Percentiles rank a stretch among this genome's conserved stretches.
phyloP scores from a whole-genome alignment of 495 filamentous ascomycete species.

The Penicillium coprophilum region DNA sequence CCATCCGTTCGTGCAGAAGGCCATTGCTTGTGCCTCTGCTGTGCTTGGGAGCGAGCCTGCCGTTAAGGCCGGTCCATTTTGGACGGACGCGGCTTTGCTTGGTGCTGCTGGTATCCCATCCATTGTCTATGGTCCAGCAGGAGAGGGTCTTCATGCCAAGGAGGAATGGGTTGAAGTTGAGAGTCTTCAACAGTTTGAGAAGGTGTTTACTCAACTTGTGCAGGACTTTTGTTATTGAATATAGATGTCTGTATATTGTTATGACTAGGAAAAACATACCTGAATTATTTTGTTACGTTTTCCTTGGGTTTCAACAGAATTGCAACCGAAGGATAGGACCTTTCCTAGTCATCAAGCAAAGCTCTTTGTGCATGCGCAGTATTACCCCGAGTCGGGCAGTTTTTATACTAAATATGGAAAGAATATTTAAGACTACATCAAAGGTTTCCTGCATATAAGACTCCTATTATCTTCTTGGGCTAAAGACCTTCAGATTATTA shows the following conservation, averaged over 20 bases:
- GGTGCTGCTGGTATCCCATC: constrained; percentile 39
- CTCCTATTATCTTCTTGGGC: no score
- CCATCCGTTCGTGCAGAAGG: constrained; percentile 37
- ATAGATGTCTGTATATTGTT: neutral
- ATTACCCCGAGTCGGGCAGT: no score
- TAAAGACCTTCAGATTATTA: no score
- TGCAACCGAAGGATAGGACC: no score
- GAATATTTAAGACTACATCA: no score
- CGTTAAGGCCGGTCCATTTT: constrained; percentile 32
- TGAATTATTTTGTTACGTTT: neutral
- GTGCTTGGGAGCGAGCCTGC: constrained; percentile 19
- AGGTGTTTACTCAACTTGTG: constrained; percentile 25
- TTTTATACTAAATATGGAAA: no score
- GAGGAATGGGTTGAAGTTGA: constrained; percentile 47
- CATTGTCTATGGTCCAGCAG: constrained; percentile 44
- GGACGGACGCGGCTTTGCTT: constrained; percentile 48
- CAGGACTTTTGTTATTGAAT: constrained; percentile 32
- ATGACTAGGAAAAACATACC: neutral
- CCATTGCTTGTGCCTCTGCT: constrained; percentile 19
- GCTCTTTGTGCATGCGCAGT: no score
- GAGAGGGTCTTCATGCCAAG: constrained; percentile 44
- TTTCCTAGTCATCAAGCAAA: neutral
- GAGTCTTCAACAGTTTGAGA: constrained; percentile 30
- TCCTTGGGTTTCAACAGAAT: neutral
- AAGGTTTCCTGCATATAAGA: no score